Base-by-base conservation (phyloP, 2,329 filamentous ascomycete genomes). In the Rhynchosporium secalis region DNA sequence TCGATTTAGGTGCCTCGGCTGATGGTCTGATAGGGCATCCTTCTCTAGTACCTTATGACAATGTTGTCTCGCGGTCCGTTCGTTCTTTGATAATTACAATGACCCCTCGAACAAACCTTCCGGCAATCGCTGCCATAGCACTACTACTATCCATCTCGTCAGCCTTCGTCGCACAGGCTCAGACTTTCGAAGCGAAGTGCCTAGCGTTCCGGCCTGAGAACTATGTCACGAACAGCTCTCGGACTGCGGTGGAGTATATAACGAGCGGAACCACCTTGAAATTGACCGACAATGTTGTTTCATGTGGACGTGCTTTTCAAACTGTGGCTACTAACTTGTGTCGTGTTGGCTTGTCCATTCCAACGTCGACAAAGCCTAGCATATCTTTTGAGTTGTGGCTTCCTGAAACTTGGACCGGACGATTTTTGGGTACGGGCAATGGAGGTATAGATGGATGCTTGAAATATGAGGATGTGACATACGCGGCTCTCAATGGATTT, bases 361-460 rank as follows among this genome's bases (percentile, higher is more conserved):
- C 56, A 12, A 65, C 67, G 10, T 66, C 64, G 26, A n/a, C 41
- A 26, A 45, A 46, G 15, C 60, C 61, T n/a, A 36, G 26, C 38
- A 54, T 69, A 8, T 60, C 62, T 28, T 64, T 60, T 20, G 70
- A 72, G 47, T 38, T 59, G 3, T 72, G 69, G 68, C 59, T 72
- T 15, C 69, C 78, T 38, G 76, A 67, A 6, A 69, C 70, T 62
- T 80, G 78, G 48, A 78, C 64, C 0, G 77, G 58, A 26, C 76
- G 75, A 54, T 78, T 79, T 62, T 72, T 78, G 6, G 76, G 77
- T 2, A 79, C 65, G 0, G 70, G 70, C n/a, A 71, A 70, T 67
- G 67, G 68, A 7, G 70, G 70, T 2, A 65, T 71, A 41, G 64
- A 65, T 63, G 70, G 70, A 3, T 70, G 70, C 61, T 40, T 69